Conservation (phyloP, 495 filamentous ascomycete genomes). For the Talaromyces thailandensis region DNA sequence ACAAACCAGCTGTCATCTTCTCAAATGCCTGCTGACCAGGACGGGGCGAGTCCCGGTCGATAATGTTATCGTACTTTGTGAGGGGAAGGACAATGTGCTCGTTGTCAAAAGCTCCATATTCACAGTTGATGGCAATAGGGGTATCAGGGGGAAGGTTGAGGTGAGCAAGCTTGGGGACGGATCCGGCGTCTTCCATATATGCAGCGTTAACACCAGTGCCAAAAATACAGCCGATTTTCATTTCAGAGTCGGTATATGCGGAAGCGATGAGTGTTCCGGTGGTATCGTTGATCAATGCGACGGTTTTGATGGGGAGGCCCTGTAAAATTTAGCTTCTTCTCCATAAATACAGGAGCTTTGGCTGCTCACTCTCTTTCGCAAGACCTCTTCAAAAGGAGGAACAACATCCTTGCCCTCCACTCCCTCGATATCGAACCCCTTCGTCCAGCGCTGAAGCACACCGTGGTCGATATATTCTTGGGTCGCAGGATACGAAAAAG, state of each 20-base stretch:
- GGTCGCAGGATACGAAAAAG: conserved; percentile 95
- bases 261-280: conserved; percentile 99
- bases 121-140: conserved; percentile 97
- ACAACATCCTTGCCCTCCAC: conserved; percentile 95
- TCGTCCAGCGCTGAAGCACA: conserved; percentile 94
- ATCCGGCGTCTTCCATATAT: conserved; percentile 91
- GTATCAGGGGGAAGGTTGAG: conserved; percentile 83
- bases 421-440: conserved; percentile 95
- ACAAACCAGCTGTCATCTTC: conserved; percentile 96
- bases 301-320: conserved; percentile 88
- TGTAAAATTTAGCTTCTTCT: conserved; percentile 16
- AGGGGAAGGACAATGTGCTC: conserved; percentile 87
- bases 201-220: conserved; percentile 97
- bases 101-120: conserved; percentile 98
- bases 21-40: conserved; percentile 95
- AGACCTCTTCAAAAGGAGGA: conserved; percentile 78
- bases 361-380: conserved; percentile 62
- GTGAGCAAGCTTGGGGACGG: conserved; percentile 88
- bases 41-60: conserved; percentile 88
- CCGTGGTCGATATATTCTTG: conserved; percentile 97
- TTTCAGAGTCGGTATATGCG: conserved; percentile 80
- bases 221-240: conserved; percentile 97
- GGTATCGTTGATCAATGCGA: conserved; percentile 93
- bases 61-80: conserved; percentile 72
- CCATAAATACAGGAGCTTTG: background rate